Conservation (phyloP, 1,284 basidiomycete species). For the Cryptococcus maquisensis region DNA sequence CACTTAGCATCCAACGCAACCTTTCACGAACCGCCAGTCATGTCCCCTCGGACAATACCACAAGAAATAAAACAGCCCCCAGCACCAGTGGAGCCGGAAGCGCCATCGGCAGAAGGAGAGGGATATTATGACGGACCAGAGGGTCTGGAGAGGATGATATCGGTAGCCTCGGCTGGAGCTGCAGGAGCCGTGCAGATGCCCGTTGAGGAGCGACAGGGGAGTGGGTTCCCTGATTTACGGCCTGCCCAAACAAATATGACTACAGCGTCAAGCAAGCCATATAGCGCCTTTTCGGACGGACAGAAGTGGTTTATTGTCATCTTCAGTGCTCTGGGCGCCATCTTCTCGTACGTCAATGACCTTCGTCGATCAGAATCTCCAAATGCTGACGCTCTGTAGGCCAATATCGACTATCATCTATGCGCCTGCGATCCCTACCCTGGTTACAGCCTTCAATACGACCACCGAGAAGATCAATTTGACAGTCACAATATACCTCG, state of each 20-base stretch:
- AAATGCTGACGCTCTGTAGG: conserved; percentile 11
- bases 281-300: conserved; percentile 25
- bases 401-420: conserved; percentile 42
- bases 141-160: too few species aligned
- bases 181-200: neutral
- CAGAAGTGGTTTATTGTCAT: conserved; percentile 40
- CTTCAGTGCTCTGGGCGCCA: conserved; percentile 30
- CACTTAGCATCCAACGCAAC: too few species aligned
- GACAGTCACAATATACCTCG: conserved; percentile 37
- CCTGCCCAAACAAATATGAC: conserved; percentile 11
- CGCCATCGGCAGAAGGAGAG: too few species aligned
- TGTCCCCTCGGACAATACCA: too few species aligned
- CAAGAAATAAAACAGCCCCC: too few species aligned
- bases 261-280: conserved; percentile 15
- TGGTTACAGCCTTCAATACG: conserved; percentile 27
- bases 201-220: neutral
- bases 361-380: neutral
- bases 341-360: conserved; percentile 27
- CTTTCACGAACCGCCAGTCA: too few species aligned
- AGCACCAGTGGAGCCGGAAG: too few species aligned
- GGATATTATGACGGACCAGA: too few species aligned
- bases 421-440: conserved; percentile 36
- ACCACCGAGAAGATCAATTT: conserved; percentile 36
- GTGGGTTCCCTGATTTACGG: conserved; percentile 5
- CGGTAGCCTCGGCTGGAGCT: neutral